phyloP scores from a whole-genome alignment of 306 rosid species.

The Ochetophila trinervis region DNA sequence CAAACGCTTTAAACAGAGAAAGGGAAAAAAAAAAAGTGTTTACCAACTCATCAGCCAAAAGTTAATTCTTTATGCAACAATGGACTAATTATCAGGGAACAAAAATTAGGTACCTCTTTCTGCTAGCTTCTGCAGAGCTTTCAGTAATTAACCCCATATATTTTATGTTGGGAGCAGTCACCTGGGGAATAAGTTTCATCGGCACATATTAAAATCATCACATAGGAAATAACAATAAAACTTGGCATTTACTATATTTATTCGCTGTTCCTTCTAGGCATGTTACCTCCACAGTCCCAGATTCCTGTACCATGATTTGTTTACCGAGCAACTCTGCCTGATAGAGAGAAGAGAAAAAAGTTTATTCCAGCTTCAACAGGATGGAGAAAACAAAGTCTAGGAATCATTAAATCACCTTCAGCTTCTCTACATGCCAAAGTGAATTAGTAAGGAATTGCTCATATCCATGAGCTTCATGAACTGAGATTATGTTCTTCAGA shows the following conservation, averaged over 20 bases:
- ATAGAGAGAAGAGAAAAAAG: not conserved
- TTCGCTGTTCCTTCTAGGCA: not conserved
- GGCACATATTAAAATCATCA: too few relatives aligned
- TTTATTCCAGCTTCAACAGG: not conserved
- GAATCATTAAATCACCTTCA: not conserved
- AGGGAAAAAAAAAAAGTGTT: too few relatives aligned
- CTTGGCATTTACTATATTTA: not conserved
- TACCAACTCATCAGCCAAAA: too few relatives aligned
- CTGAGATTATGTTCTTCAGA: not conserved
- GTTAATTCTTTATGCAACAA: too few relatives aligned
- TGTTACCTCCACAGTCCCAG: not conserved
- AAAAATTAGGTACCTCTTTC: too few relatives aligned
- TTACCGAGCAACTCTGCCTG: not conserved
- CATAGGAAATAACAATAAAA: too few relatives aligned
- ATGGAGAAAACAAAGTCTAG: not conserved
- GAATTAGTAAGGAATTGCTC: not conserved
- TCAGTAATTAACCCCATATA: too few relatives aligned
- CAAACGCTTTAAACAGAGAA: too few relatives aligned
- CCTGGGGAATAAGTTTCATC: too few relatives aligned
- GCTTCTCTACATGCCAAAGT: not conserved
- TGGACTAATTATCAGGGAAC: too few relatives aligned
- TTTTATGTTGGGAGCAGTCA: too few relatives aligned
- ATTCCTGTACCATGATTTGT: not conserved
- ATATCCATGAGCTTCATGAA: not conserved
- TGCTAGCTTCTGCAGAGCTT: too few relatives aligned